Base-by-base conservation (phyloP, 441 rosid genomes). In the Viola pubescens region DNA sequence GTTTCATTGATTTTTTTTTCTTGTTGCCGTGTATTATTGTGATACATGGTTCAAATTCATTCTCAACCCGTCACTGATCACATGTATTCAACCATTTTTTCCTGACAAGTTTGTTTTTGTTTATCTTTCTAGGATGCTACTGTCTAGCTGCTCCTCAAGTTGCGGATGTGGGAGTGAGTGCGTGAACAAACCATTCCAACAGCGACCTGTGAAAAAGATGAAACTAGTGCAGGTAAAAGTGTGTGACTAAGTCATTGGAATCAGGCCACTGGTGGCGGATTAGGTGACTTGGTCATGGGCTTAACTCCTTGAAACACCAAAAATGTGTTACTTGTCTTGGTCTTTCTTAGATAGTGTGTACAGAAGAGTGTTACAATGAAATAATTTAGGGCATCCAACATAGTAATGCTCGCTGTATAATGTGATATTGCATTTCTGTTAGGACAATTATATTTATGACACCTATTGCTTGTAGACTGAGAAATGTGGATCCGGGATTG, bases 401-500 rank as follows among this genome's bases (percentile, higher is more conserved):
- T 2, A 26, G 34, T 26, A 0, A 26, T 26, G 34, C 34, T 26
- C 34, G 1, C 34, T 26, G 34, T 26, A 26, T 26, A 26, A 2
- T 26, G 34, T 26, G 34, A 26, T 26, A 26, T 26, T 26, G 34
- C 34, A 26, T 26, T 26, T 26, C 34, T 26, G 34, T 2, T 26
- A 26, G 34, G 34, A 26, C 34, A 2, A 26, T 26, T 26, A 26
- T 26, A 2, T 26, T 26, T 26, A 26, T 26, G 34, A 26, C 34
- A 26, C 34, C 34, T 68, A 39, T 68, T 79, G 61, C 68, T 63
- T 86, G 80, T 81, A 94, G 99, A 94, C 95, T 0, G 95, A 90
- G 69, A 94, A 88, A 80, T 94, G 99, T 45, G 99, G 97, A 65
- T 77, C 87, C 4, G 97, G 97, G 63, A 77, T 94, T 73, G 83